Evolutionary conservation across 83 land plant species (phyloP).

Genomic region (Thuja plicata): DNA sequence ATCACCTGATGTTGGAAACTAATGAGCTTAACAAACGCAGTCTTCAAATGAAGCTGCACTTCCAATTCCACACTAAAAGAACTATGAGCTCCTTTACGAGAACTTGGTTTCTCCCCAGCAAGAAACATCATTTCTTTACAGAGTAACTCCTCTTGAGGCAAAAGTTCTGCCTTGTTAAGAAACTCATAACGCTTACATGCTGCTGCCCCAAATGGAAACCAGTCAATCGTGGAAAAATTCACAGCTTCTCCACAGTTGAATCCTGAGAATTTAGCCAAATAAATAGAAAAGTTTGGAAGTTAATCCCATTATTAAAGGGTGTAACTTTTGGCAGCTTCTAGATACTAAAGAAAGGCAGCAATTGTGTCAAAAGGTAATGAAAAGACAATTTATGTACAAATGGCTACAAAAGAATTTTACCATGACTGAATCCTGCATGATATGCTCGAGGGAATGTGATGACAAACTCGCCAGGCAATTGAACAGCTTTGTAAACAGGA

Average conservation of each 20-base stretch:
- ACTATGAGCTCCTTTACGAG: conserved; percentile 17
- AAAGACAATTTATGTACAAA: background rate
- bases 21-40: conserved; percentile 69
- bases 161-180: conserved; percentile 75
- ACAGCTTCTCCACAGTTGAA: conserved; percentile 97
- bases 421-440: conserved; percentile 99
- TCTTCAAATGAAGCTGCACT: conserved; percentile 37
- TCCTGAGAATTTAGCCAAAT: conserved; percentile 34
- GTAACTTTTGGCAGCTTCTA: background rate
- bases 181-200: conserved; percentile 75
- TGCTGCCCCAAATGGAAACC: conserved; percentile 83
- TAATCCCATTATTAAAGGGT: background rate
- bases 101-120: conserved; percentile 11
- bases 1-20: conserved; percentile 68
- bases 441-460: conserved; percentile 96
- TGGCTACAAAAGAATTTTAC: conserved; percentile 30
- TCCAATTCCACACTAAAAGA: conserved; percentile 16
- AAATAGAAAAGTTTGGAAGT: background rate
- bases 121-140: conserved; percentile 81
- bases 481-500: conserved; percentile 88
- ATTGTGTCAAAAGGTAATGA: background rate
- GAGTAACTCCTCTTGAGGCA: conserved; percentile 89
- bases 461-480: conserved; percentile 94
- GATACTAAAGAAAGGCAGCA: background rate
- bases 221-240: conserved; percentile 83